Conservation (phyloP, 352 stramenopile genomes). For the Phytophthora ramorum region DNA sequence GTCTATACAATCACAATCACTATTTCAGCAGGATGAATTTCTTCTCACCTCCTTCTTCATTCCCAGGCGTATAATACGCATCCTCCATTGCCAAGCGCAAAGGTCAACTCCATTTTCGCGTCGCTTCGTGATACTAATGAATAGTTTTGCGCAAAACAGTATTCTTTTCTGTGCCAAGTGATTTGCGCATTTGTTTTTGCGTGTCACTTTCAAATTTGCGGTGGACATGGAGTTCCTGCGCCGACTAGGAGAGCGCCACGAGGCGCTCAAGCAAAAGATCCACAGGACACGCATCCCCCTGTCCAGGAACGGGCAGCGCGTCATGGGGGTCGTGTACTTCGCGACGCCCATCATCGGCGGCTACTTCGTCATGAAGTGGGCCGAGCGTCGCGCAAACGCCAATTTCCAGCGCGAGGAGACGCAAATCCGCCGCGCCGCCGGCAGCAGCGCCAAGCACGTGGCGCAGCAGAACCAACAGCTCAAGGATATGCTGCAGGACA, state of each 20-base stretch:
- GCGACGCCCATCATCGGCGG: conserved; percentile 85
- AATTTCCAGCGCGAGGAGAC: conserved; percentile 84
- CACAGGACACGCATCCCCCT: conserved; percentile 92
- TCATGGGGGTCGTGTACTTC: conserved; percentile 93
- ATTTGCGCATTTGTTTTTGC: no score
- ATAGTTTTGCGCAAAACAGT: background rate
- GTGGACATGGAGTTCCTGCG: conserved; percentile 80
- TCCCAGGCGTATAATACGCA: background rate
- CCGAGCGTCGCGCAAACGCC: conserved; percentile 66
- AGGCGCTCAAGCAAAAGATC: conserved; percentile 93
- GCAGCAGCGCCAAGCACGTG: conserved; percentile 54
- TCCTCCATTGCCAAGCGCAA: conserved; percentile 7
- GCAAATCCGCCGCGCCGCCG: conserved; percentile 67
- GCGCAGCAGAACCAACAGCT: conserved; percentile 78
- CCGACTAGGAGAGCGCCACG: conserved; percentile 76
- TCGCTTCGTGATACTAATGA: conserved; percentile 10
- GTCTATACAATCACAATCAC: background rate
- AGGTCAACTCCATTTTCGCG: background rate
- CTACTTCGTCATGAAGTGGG: conserved; percentile 94
- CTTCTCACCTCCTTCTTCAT: conserved; percentile 5
- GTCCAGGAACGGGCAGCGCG: conserved; percentile 81
- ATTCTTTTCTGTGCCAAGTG: background rate
- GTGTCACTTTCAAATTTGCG: background rate
- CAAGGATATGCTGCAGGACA: conserved; percentile 56
- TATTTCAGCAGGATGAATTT: background rate